Evolutionary conservation across 441 rosid species (phyloP), one percentile per base, ranked within the genome.

Genomic region (Brassica hybrid): DNA sequence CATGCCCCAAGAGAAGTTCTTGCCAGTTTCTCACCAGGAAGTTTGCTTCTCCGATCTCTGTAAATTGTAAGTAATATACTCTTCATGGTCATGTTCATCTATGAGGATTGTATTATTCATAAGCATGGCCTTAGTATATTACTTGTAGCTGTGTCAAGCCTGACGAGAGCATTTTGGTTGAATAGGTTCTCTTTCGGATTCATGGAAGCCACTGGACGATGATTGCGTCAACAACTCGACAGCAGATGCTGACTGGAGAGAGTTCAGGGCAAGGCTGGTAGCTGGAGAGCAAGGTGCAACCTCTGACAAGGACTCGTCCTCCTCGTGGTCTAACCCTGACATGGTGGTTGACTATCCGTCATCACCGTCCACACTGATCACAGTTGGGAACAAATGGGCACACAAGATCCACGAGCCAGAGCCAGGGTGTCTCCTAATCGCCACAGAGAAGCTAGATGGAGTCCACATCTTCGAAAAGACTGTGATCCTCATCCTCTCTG

Each of bases 391-490:
- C 63, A 91, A 83, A 86, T 95, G 99, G 99, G 94, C 92, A 63
- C 97, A 95, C 63, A 52, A 80, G 70, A 89, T 95, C 81, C 87
- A 83, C 64, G 91, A 91, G 82, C 91, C 94, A 4, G 97, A 95
- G 80, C 86, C 88, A 75, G 98, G 99, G 7, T 90, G 99, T 74
- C 82, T 95, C 6, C 90, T 95, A 1, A 80, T 95, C 7, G 97
- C 99, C 0, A 91, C 96, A 10, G 96, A 90, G 72, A 93, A 86
- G 88, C 93, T 95, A 17, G 90, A 93, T 2, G 94, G 97, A 58
- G 98, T 90, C 75, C 99, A 95, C 84, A 93, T 93, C 38, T 95
- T 95, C 45, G 97, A 91, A 76, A 86, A 94, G 69, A 87, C 98
- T 1, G 98, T 94, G 76, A 68, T 94, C 86, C 86, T 91, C 16